Conservation (phyloP, 805 yeast genomes). For the Candida takata region DNA sequence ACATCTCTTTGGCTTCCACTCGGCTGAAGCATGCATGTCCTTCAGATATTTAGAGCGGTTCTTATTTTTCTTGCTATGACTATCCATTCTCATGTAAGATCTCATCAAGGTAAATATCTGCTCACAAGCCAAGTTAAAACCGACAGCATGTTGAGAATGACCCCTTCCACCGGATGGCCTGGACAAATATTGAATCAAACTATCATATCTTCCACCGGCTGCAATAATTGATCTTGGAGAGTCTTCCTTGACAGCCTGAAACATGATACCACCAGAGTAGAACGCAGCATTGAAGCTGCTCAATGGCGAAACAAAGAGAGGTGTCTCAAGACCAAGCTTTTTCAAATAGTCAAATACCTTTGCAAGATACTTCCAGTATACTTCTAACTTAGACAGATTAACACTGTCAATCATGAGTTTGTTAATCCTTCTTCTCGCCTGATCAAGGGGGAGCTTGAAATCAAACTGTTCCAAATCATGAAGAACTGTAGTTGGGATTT, state of each 20-base stretch:
- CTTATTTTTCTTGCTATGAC: conserved; percentile 21
- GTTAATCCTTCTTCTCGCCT: conserved; percentile 54
- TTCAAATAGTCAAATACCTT: conserved; percentile 49
- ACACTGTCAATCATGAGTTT: conserved; percentile 74
- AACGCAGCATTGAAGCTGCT: conserved; percentile 77
- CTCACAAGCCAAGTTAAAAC: conserved; percentile 78
- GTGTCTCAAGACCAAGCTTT: conserved; percentile 51
- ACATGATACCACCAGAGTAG: conserved; percentile 79
- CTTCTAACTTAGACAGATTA: conserved; percentile 50
- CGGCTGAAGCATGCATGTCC: conserved; percentile 28
- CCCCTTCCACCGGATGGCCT: conserved; percentile 39
- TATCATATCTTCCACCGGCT: conserved; percentile 93
- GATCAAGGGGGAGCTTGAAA: conserved; percentile 62
- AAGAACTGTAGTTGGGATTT: conserved; percentile 72
- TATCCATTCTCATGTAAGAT: conserved; percentile 34
- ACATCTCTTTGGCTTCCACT: conserved; percentile 60
- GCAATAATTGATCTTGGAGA: conserved; percentile 48
- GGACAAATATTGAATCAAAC: conserved; percentile 57
- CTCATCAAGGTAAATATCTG: conserved; percentile 47
- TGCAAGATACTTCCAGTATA: conserved; percentile 52
- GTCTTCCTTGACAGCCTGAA: conserved; percentile 72
- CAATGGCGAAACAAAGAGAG: conserved; percentile 68
- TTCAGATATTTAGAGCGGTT: conserved; percentile 29
- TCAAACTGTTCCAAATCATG: conserved; percentile 79
- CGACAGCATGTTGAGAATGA: conserved; percentile 60